Base-by-base conservation (phyloP, 306 rosid genomes). In the Hippophae rhamnoides region DNA sequence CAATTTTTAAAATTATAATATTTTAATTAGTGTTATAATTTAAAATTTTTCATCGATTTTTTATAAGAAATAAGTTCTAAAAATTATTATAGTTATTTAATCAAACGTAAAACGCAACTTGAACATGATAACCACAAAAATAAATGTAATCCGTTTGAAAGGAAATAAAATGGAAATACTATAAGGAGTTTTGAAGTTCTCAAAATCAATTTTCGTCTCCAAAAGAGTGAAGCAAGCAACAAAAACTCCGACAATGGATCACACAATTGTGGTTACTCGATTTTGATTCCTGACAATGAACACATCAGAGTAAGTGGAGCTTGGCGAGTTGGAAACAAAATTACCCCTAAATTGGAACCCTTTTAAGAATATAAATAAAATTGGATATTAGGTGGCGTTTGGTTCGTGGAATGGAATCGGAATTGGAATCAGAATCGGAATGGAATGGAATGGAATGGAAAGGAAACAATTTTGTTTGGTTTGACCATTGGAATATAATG, bases 181-280 rank as follows among this genome's bases (percentile, higher is more conserved):
- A 7, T 81, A 75, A 1, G 74, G 47, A 76, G 84, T 53, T 60
- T 57, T 85, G 62, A 69, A 85, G 25, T 83, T 84, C 18, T 54
- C 81, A 31, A 85, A 74, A 58, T 75, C 82, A 1, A 47, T 75
- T 26, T 53, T 77, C 5, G 58, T n/a, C 31, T 84, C 84, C 63
- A 95, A 94, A 13, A 94, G 89, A 1, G 85, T 69, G 74, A 93
- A 86, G 81, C 99, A 88, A 8, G 78, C 56, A 10, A 69, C 42
- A 46, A 93, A 86, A 13, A 74, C 61, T 49, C 90, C 83, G 2
- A 73, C 87, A 7, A 89, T 45, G 6, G 93, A 78, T 44, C 75
- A 78, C 6, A 88, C 89, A 3, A 79, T 95, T 25, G 63, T 62
- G 6, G 76, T 27, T 6, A 86, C 65, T 1, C 86, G 63, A 43